phyloP scores from a whole-genome alignment of 2,329 filamentous ascomycete genomes.

The Aspergillus jensenii region DNA sequence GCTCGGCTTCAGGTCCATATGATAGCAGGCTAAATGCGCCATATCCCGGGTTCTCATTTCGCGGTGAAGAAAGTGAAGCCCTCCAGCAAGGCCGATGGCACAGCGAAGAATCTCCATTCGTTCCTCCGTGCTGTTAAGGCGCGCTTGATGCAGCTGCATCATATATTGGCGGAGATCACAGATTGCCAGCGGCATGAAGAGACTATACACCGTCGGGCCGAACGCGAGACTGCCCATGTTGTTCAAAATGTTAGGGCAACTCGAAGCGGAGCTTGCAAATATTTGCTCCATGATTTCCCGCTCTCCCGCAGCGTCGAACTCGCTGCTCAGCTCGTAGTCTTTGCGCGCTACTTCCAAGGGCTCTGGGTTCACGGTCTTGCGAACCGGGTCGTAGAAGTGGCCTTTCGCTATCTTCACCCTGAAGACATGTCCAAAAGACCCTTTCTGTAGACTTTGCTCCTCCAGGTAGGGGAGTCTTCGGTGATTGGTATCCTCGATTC shows the following conservation, averaged over 20 bases:
- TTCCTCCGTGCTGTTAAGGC: neutral
- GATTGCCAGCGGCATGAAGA: slow-evolving; percentile 3
- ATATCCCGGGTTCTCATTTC: neutral
- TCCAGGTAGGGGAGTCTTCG: slow-evolving; percentile 1
- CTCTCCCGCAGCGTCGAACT: neutral
- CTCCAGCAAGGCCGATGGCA: neutral
- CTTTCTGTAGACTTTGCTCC: neutral
- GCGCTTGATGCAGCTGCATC: neutral
- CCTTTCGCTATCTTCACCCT: slow-evolving; percentile 1
- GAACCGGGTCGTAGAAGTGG: neutral
- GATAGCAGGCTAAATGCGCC: neutral
- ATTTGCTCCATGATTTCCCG: slow-evolving; percentile 3
- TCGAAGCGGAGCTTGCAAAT: neutral
- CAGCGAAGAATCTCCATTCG: neutral
- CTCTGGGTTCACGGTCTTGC: neutral
- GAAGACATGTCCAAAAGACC: neutral
- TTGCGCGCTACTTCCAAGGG: neutral
- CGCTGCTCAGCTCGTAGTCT: neutral
- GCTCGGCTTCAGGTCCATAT: slow-evolving; percentile 3
- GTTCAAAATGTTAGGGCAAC: neutral
- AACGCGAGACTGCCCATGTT: neutral
- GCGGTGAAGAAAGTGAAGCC: neutral
- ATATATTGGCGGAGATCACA: slow-evolving; percentile 2
- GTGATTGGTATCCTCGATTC: neutral
- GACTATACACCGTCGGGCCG: neutral